A percentile compares a stretch with the other conserved stretches of the same genome.
Evolutionary conservation across 1,284 basidiomycete species (phyloP).

Genomic region (Apiotrichum gamsii): DNA sequence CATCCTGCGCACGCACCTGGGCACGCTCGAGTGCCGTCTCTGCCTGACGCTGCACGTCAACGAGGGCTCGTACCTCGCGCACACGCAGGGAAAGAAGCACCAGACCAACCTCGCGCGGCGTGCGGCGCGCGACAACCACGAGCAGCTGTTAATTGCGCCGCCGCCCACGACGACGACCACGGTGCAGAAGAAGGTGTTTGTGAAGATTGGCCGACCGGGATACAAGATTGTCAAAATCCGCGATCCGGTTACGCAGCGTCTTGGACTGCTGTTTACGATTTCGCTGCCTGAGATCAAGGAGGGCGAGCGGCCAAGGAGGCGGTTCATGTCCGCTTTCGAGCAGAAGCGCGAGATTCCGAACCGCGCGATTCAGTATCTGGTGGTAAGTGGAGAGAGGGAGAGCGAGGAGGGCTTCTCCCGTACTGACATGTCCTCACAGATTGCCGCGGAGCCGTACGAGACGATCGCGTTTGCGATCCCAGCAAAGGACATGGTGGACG

Average conservation of each 20-base stretch:
- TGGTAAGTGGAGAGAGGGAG: constrained; percentile 56
- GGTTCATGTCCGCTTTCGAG: constrained; percentile 99
- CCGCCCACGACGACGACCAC: constrained; percentile 53
- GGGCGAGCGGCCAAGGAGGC: constrained; percentile 73
- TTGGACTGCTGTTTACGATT: constrained; percentile 92
- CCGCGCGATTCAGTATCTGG: constrained; percentile 92
- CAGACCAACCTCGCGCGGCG: constrained; percentile 96
- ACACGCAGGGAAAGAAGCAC: constrained; percentile 99
- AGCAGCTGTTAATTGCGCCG: constrained; percentile 78
- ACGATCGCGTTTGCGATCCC: constrained; percentile 98
- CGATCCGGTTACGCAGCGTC: constrained; percentile 50
- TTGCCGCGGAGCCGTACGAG: constrained; percentile 97
- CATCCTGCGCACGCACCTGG: constrained; percentile 90
- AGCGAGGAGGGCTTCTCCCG: neutral
- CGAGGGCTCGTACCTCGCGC: constrained; percentile 97
- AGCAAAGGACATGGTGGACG: constrained; percentile 81
- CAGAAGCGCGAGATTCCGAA: constrained; percentile 93
- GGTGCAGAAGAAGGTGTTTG: constrained; percentile 83
- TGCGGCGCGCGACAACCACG: constrained; percentile 91
- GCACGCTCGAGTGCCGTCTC: constrained; percentile 94
- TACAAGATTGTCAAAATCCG: constrained; percentile 52
- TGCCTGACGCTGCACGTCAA: constrained; percentile 98
- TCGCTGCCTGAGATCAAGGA: constrained; percentile 90
- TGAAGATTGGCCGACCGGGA: constrained; percentile 92
- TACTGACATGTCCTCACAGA: constrained; percentile 53